These are phyloP conservation scores for Corynespora cassiicola DNA, from an alignment of 2,329 filamentous ascomycete genomes.

Conservation along the genomic window DNA sequence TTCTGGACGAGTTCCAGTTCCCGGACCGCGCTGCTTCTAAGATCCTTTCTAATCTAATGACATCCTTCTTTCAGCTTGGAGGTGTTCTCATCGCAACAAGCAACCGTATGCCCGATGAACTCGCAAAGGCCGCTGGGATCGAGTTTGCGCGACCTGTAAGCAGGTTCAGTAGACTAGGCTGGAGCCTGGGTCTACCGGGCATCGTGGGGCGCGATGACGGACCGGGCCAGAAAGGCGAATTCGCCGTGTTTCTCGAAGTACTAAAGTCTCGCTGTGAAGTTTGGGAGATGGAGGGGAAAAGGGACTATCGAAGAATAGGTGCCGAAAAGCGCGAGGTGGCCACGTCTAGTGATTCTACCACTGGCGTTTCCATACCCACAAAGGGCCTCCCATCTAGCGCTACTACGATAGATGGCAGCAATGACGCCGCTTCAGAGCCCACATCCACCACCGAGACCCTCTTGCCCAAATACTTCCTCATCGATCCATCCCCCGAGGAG, in stretches of 20 bases:
- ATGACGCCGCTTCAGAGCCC: no score
- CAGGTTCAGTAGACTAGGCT: slow-evolving; percentile 43
- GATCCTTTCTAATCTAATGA: slow-evolving; percentile 79
- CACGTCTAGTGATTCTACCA: no score
- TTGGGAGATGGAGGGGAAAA: slow-evolving; percentile 80
- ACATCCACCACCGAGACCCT: slow-evolving; percentile 6
- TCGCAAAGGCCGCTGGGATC: slow-evolving; percentile 76
- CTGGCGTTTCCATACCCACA: no score
- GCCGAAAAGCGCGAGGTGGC: slow-evolving; percentile 32
- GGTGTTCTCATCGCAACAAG: slow-evolving; percentile 82
- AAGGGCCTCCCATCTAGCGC: no score
- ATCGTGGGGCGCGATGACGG: slow-evolving; percentile 47
- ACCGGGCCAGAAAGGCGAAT: slow-evolving; percentile 67
- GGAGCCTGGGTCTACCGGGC: slow-evolving; percentile 56
- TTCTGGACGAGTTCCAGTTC: slow-evolving; percentile 84
- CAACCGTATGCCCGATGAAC: slow-evolving; percentile 83
- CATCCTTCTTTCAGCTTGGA: slow-evolving; percentile 80
- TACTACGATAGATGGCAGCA: no score
- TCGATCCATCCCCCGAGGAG: slow-evolving; percentile 24
- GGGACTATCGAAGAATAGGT: slow-evolving; percentile 68
- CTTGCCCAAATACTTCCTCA: slow-evolving; percentile 43
- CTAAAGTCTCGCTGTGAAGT: slow-evolving; percentile 80
- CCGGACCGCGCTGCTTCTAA: slow-evolving; percentile 80
- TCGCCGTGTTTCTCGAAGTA: slow-evolving; percentile 77
- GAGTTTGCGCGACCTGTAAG: slow-evolving; percentile 66